Base-by-base conservation (phyloP, 129 eudicot genomes). In the Flaveria trinervia region DNA sequence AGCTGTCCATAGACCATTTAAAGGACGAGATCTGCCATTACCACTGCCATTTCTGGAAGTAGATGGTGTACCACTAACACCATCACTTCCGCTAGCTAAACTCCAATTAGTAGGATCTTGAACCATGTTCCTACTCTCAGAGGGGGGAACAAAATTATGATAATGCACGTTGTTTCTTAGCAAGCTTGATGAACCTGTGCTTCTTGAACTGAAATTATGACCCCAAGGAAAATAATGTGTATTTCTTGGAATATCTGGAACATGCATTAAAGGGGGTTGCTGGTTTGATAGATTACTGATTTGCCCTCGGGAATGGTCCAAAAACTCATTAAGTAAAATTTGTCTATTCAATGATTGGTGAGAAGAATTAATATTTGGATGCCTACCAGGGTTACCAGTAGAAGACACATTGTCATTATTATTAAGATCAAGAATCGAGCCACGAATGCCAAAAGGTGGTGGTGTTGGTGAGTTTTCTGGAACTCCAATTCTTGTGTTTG, bases 91-190 rank as follows among this genome's bases (percentile, higher is more conserved):
- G 41, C 85, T 80, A 73, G 76, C 81, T 68, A 82, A 77, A 70
- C 87, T 86, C 89, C 86, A 82, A 85, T 67, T 73, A 52, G 86
- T 80, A 62, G 91, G 86, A 52, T 89, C 92, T 83, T 79, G 97
- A 55, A 77, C 77, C 75, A 77, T 4, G 70, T 75, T 86, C 76
- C 82, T 82, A 0, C 84, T 75, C 79, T 86, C 93, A 0, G 85
- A 48, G 23, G 85, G 71, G 45, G 94, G 76, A 68, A 83, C 86
- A 66, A 77, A 76, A 79, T 72, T 75, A 30, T 55, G 87, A 71
- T 81, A 72, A 49, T 77, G 84, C 15, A 33, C 45, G 60, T 83
- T 83, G 86, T 81, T 88, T 77, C 93, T 77, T 18, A 71, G 44
- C 65, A 83, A 55, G 74, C 79, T 83, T 30, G 85, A 69, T 56